Evolutionary conservation across 495 filamentous ascomycete species (phyloP), one percentile per base, ranked within the genome.

Genomic region (Cryomyces minteri): DNA sequence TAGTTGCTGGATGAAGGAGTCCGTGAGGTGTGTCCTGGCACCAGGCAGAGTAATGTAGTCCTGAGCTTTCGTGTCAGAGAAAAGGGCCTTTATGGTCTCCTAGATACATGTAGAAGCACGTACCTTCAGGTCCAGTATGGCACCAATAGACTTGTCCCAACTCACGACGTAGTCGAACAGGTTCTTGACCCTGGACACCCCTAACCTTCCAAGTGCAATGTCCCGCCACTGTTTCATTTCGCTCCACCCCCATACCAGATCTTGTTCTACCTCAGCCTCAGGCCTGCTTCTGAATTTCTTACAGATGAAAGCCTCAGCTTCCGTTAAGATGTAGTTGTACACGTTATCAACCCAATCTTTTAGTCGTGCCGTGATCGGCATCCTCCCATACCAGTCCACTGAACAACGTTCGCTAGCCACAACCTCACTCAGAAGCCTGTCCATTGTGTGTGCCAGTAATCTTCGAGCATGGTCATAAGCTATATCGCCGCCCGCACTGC

Each of bases 121-220:
- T 67, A 54, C 60, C 48, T 77, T 79, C 40, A 83, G 54, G 60
- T 96, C 90, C 44, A 88, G 76, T 40, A 95, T 75, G 4, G 82
- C 88, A n/a, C 83, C 84, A 31, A 70, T 70, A 48, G 79, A 86
- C 6, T 60, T 61, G 11, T 70, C 55, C 90, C 90, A 95, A 25
- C 77, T 74, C 33, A 87, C 71, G 39, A 93, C 77, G 43, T 93
- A 82, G 49, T 93, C 80, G 51, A 95, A 98, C 5, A 98, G 66
- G 55, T 93, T 84, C 3, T 74, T 67, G 8, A 81, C 84, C 31
- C 88, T 77, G 28, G 90, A 70, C 37, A 73, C 71, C 4, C 85
- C 87, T n/a, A 94, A 67, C 28, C 82, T 72, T 5, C 78, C 74
- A 46, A 88, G 64, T 10, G 76, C 82, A 50, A 88, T 82, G 31